phyloP scores from a whole-genome alignment of 768 basidiomycete genomes.

The Trichaptum fuscoviolaceum region DNA sequence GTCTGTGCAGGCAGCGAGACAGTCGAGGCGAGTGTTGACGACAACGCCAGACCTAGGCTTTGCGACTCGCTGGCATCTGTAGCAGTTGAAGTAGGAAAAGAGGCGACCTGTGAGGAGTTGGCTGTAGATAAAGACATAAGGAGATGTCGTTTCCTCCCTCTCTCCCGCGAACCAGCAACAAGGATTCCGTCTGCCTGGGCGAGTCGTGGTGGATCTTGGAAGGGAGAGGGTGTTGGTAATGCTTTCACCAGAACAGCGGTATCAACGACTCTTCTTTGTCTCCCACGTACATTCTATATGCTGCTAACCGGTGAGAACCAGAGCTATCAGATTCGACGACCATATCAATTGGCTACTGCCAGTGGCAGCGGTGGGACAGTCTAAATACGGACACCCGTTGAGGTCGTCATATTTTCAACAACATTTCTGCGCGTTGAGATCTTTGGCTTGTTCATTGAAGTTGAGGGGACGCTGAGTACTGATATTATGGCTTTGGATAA shows the following conservation, averaged over 20 bases:
- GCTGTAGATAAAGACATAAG: slow-evolving; percentile 1
- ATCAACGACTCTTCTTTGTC: neutral
- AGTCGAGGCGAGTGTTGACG: neutral
- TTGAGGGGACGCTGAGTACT: neutral
- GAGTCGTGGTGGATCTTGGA: neutral
- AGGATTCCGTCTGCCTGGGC: neutral
- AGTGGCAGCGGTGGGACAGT: neutral
- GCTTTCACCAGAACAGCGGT: neutral
- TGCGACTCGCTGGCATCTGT: neutral
- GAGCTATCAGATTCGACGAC: neutral
- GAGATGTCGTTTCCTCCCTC: neutral
- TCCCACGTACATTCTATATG: neutral
- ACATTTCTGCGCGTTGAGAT: neutral
- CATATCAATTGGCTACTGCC: neutral
- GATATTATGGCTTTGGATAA: neutral
- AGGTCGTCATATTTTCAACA: neutral
- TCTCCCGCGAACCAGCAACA: neutral
- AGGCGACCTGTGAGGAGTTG: neutral
- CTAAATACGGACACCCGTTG: neutral
- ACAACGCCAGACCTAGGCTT: neutral
- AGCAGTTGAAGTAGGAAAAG: neutral
- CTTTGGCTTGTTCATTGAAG: neutral
- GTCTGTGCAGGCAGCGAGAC: neutral
- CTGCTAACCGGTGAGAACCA: neutral
- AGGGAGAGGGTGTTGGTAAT: neutral